Evolutionary conservation across 2,329 filamentous ascomycete genomes (phyloP), one percentile per base, ranked within the genome.

Genomic region (Rhinocladiella mackenziei): DNA sequence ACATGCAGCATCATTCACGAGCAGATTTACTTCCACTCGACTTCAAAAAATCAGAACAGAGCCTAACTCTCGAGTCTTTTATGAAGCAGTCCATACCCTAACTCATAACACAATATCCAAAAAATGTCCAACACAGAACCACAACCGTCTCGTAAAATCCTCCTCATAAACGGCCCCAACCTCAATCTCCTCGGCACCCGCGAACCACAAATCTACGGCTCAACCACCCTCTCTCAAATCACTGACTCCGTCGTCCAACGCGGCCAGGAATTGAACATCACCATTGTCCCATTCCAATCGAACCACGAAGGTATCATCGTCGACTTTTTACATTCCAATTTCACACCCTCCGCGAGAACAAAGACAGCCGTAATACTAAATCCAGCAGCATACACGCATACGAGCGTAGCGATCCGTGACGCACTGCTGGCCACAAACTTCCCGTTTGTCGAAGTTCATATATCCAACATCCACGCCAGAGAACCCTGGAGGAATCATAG

Each of bases 101-200:
- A n/a, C n/a, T n/a, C n/a, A n/a, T n/a, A n/a, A n/a, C n/a, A n/a
- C n/a, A n/a, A n/a, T n/a, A n/a, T n/a, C n/a, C n/a, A n/a, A n/a
- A n/a, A n/a, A n/a, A n/a, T n/a, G n/a, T n/a, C n/a, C n/a, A n/a
- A n/a, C n/a, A n/a, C n/a, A n/a, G n/a, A n/a, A n/a, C n/a, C n/a
- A n/a, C n/a, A n/a, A n/a, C n/a, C 45, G 9, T 10, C 9, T 15
- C 66, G 65, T 53, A 64, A 59, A 32, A 80, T 88, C 60, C 80
- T 88, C 56, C 72, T 88, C 54, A 80, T 89, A 69, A 88, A 88
- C 65, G 84, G 85, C n/a, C 84, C 84, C 22, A 89, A 89, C 63
- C 81, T 89, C 57, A 89, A 89, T 67, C 80, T 89, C 37, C 76
- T 89, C 20, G 85, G 85, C 25, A 83, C 78, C 9, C 75, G 86